Conservation (phyloP, 768 basidiomycete genomes). For the Pleurotus tuber-regium region DNA sequence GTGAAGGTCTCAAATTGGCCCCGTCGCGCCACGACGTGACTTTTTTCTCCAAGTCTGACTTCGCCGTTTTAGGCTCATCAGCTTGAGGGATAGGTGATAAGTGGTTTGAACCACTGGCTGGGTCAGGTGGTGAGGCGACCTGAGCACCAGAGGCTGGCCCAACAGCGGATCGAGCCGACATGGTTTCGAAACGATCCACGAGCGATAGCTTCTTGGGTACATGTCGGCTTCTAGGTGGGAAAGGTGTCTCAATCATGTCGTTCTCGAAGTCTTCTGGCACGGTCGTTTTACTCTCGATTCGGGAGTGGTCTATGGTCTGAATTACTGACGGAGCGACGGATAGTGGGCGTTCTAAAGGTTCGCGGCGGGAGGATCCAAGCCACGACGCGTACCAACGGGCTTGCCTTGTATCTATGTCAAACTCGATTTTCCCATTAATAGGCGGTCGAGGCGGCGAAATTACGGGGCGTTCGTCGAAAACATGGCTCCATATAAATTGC, state of each 20-base stretch:
- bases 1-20: constrained; percentile 46
- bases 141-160: constrained; percentile 22
- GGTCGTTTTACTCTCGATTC: constrained; percentile 52
- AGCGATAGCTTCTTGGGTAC: constrained; percentile 67
- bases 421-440: constrained; percentile 79
- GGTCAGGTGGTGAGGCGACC: constrained; percentile 25
- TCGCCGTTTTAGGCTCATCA: constrained; percentile 53
- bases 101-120: constrained; percentile 28
- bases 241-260: constrained; percentile 22
- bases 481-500: constrained; percentile 67
- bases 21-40: constrained; percentile 69
- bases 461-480: constrained; percentile 40
- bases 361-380: constrained; percentile 48
- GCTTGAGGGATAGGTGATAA: constrained; percentile 65
- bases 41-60: constrained; percentile 48
- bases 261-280: constrained; percentile 36
- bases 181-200: constrained; percentile 57
- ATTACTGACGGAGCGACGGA: constrained; percentile 35
- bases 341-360: constrained; percentile 38
- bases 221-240: constrained; percentile 35
- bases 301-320: constrained; percentile 48
- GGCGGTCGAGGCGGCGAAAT: constrained; percentile 40
- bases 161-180: constrained; percentile 35
- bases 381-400: constrained; percentile 82
- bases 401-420: constrained; percentile 75